These are phyloP conservation scores for Diaporthe sp. DNA, from an alignment of 2,329 filamentous ascomycete genomes.

Conservation along the genomic window DNA sequence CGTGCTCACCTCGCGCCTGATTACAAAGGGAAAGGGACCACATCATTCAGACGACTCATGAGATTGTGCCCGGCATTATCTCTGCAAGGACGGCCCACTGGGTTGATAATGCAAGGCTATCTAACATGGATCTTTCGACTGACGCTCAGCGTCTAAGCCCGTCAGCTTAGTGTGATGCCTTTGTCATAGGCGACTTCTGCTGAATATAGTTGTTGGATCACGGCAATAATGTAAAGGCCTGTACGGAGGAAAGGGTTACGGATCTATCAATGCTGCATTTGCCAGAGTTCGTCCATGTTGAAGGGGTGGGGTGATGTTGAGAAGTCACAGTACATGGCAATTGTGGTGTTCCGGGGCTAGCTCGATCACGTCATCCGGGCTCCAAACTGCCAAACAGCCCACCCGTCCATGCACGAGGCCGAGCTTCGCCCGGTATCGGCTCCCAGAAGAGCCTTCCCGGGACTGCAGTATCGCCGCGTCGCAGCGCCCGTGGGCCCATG, in stretches of 20 bases:
- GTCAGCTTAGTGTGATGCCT: no score
- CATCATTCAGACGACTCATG: neutral
- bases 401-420: slow-evolving; percentile 2
- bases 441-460: slow-evolving; percentile 4
- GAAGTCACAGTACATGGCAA: slow-evolving; percentile 19
- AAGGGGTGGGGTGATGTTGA: neutral
- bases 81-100: neutral
- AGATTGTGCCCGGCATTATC: neutral
- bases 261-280: neutral
- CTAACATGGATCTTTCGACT: no score
- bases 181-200: neutral
- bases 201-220: neutral
- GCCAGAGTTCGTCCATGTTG: neutral
- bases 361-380: slow-evolving; percentile 27
- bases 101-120: neutral
- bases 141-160: neutral
- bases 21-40: neutral
- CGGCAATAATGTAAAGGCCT: neutral
- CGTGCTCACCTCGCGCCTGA: neutral
- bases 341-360: neutral
- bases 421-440: slow-evolving; percentile 35
- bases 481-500: slow-evolving; percentile 12
- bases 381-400: slow-evolving; percentile 8
- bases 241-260: neutral
- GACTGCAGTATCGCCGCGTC: slow-evolving; percentile 11